Conservation (phyloP, 352 stramenopile genomes). For the Achlya hypogyna region DNA sequence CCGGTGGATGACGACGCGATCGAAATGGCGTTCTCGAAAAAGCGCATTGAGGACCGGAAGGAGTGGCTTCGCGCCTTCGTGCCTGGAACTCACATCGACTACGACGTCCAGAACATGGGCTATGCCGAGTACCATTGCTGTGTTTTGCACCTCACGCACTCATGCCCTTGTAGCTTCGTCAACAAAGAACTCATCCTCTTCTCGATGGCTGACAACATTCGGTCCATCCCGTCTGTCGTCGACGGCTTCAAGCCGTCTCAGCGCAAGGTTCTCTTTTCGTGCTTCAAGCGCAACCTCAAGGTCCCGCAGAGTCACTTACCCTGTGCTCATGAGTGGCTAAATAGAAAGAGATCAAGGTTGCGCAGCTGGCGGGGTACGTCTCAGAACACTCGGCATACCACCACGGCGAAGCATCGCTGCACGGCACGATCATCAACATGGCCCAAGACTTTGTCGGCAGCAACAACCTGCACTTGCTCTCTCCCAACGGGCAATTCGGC, state of each 20-base stretch:
- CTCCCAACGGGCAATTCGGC: conserved; percentile 95
- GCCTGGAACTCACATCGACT: conserved; percentile 85
- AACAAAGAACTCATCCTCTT: conserved; percentile 99
- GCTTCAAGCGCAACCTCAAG: conserved; percentile 97
- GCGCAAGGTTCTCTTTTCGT: conserved; percentile 96
- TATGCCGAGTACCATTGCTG: conserved; percentile 82
- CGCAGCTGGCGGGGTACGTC: conserved; percentile 94
- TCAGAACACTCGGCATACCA: conserved; percentile 98
- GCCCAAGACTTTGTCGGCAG: conserved; percentile 97
- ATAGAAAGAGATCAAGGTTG: conserved; percentile 82
- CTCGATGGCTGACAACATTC: conserved; percentile 95
- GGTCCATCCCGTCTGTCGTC: conserved; percentile 92
- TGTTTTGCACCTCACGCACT: background rate
- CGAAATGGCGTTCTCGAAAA: conserved; percentile 97
- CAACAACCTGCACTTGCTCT: conserved; percentile 97
- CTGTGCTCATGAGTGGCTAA: background rate
- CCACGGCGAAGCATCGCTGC: conserved; percentile 93
- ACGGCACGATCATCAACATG: conserved; percentile 96
- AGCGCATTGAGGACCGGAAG: conserved; percentile 92
- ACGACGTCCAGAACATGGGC: conserved; percentile 85
- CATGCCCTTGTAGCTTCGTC: conserved; percentile 75
- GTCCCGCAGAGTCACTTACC: conserved; percentile 29
- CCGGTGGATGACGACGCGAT: conserved; percentile 85
- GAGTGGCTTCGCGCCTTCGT: conserved; percentile 91
- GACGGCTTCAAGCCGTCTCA: conserved; percentile 99